Conservation (phyloP, 2,329 filamentous ascomycete species). For the Ophiocordyceps australis region DNA sequence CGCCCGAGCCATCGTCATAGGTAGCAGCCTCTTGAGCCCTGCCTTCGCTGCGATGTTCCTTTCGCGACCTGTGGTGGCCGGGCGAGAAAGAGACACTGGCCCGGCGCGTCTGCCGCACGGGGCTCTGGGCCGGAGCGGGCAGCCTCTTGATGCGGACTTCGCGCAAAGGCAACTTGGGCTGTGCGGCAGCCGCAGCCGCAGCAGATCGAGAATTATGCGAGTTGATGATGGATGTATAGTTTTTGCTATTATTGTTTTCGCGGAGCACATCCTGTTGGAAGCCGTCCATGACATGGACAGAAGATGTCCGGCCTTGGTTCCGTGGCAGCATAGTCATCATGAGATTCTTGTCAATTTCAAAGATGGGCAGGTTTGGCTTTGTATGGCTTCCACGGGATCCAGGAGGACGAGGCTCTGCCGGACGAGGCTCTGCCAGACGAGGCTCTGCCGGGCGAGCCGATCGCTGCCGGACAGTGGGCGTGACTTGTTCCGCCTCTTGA, state of each 20-base stretch:
- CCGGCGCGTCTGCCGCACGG: too few species aligned
- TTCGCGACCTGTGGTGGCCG: too few species aligned
- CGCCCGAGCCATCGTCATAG: too few species aligned
- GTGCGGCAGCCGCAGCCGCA: background rate
- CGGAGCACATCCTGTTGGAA: slow-evolving; percentile 9
- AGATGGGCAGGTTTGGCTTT: too few species aligned
- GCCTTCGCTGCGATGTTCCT: too few species aligned
- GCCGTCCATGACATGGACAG: slow-evolving; percentile 13
- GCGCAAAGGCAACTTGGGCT: background rate
- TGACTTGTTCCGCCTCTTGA: slow-evolving; percentile 3
- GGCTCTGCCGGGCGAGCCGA: too few species aligned
- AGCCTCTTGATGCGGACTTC: slow-evolving; percentile 1
- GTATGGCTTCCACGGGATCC: too few species aligned
- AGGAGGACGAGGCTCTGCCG: too few species aligned
- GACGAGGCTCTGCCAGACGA: too few species aligned
- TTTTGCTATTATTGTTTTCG: slow-evolving; percentile 5
- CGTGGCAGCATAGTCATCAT: slow-evolving; percentile 15
- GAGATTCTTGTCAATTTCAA: slow-evolving; percentile 17
- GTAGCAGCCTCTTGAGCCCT: too few species aligned
- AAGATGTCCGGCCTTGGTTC: slow-evolving; percentile 6
- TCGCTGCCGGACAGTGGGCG: slow-evolving; percentile 3
- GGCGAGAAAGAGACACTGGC: too few species aligned
- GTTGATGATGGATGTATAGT: slow-evolving; percentile 4
- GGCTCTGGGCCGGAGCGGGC: background rate
- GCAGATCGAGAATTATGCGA: background rate